phyloP scores from a whole-genome alignment of 106 monocot genomes.

The Dioscorea dumetorum region DNA sequence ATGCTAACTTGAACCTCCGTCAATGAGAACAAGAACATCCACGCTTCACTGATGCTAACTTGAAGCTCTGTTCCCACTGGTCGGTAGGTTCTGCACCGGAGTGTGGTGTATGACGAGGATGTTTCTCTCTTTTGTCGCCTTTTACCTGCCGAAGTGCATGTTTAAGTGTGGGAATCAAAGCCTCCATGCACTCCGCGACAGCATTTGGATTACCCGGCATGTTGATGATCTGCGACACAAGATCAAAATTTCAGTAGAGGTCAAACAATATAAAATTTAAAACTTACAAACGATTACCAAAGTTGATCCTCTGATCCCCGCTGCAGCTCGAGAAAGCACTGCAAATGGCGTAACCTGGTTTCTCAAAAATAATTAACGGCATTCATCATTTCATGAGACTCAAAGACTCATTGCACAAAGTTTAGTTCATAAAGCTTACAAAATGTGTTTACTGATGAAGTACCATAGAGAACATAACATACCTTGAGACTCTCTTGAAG shows the following conservation, averaged over 20 bases:
- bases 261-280: background rate
- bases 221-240: slow-evolving; percentile 67
- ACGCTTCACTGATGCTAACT: slow-evolving; percentile 22
- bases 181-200: slow-evolving; percentile 87
- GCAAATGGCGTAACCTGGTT: slow-evolving; percentile 88
- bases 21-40: slow-evolving; percentile 56
- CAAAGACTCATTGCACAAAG: too few species aligned
- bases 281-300: slow-evolving; percentile 33
- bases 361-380: background rate
- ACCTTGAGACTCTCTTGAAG: slow-evolving; percentile 95
- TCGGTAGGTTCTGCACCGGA: slow-evolving; percentile 39
- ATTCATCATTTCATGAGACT: too few species aligned
- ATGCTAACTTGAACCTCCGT: background rate
- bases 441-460: too few species aligned
- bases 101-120: slow-evolving; percentile 84
- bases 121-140: slow-evolving; percentile 95
- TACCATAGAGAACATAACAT: slow-evolving; percentile 9
- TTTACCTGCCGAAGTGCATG: slow-evolving; percentile 81
- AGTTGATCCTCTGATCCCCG: slow-evolving; percentile 93
- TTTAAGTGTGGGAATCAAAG: slow-evolving; percentile 68
- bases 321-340: slow-evolving; percentile 76
- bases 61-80: slow-evolving; percentile 75
- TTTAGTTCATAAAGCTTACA: too few species aligned
- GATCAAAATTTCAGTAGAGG: background rate
- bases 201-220: slow-evolving; percentile 98